Evolutionary conservation across 2,329 filamentous ascomycete genomes (phyloP).

Genomic region (Fonsecaea monophora): DNA sequence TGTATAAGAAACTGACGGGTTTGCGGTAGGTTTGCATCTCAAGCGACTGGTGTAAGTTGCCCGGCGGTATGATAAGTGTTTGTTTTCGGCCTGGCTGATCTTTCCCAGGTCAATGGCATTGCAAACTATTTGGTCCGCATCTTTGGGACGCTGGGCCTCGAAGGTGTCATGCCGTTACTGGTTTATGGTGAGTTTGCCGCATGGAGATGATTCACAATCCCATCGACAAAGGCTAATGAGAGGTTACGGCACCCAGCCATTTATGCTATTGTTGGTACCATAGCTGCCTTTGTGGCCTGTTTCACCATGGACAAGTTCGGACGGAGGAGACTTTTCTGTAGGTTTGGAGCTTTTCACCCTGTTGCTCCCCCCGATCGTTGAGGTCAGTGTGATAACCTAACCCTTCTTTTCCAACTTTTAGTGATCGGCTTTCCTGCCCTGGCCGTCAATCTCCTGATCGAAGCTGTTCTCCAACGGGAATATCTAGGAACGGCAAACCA

Average conservation of each 20-base stretch:
- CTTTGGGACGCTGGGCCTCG: constrained; percentile 47
- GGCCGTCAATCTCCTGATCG: constrained; percentile 48
- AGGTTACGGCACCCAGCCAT: constrained; percentile 4
- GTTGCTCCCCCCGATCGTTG: not conserved
- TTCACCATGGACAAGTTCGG: constrained; percentile 49
- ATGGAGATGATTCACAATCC: not conserved
- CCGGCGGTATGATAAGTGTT: not conserved
- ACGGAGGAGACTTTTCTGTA: constrained; percentile 48
- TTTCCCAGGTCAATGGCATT: constrained; percentile 35
- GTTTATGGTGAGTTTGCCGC: constrained; percentile 44
- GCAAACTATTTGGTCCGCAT: constrained; percentile 52
- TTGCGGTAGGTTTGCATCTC: constrained; percentile 33
- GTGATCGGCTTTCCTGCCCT: constrained; percentile 51
- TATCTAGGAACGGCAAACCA: constrained; percentile 46
- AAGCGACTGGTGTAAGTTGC: constrained; percentile 43
- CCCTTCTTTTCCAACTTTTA: not conserved
- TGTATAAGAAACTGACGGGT: not conserved
- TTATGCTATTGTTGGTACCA: constrained; percentile 50
- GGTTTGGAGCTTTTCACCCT: not conserved
- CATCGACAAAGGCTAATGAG: not conserved
- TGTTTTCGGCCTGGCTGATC: not conserved
- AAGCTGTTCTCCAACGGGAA: constrained; percentile 46
- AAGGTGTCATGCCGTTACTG: constrained; percentile 50
- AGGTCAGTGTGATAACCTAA: not conserved
- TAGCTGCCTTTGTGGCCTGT: constrained; percentile 64